These are phyloP conservation scores for Myxozyma lipomycoides DNA, from an alignment of 805 yeast genomes.

Conservation along the genomic window DNA sequence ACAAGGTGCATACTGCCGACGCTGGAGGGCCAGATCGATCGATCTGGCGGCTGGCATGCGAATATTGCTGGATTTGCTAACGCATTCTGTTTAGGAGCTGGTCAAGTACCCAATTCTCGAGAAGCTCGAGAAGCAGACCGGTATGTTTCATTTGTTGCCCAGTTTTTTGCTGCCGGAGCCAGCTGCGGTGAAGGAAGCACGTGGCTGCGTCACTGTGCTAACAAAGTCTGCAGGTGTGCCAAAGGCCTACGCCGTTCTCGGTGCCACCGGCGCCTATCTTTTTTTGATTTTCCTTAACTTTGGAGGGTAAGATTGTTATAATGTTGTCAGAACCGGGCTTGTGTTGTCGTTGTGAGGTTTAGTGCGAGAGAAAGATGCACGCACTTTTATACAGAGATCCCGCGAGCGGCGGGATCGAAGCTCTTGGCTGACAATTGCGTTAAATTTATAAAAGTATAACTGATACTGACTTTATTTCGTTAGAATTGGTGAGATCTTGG, in stretches of 20 bases:
- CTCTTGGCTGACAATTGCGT: no score
- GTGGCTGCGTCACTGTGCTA: no score
- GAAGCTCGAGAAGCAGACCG: conserved; percentile 36
- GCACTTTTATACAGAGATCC: no score
- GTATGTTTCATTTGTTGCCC: no score
- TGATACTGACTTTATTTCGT: background rate
- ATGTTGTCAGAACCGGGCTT: no score
- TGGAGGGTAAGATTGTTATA: conserved; percentile 68
- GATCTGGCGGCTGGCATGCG: background rate
- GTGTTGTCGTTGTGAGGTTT: no score
- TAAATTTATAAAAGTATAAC: no score
- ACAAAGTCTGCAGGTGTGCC: conserved; percentile 46
- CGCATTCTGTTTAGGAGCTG: conserved; percentile 35
- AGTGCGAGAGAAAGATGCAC: no score
- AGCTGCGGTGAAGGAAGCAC: no score
- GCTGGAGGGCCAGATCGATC: background rate
- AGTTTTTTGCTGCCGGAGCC: no score
- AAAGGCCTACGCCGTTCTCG: conserved; percentile 78
- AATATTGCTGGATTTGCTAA: no score
- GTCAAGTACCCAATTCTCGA: conserved; percentile 35
- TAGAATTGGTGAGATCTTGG: conserved; percentile 78
- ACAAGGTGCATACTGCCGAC: conserved; percentile 26
- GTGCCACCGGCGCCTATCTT: conserved; percentile 61
- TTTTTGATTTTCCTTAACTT: conserved; percentile 79
- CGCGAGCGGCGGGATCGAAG: no score